Evolutionary conservation across 257 asterid species (phyloP), one percentile per base, ranked within the genome.

Genomic region (Schizonepeta tenuifolia): DNA sequence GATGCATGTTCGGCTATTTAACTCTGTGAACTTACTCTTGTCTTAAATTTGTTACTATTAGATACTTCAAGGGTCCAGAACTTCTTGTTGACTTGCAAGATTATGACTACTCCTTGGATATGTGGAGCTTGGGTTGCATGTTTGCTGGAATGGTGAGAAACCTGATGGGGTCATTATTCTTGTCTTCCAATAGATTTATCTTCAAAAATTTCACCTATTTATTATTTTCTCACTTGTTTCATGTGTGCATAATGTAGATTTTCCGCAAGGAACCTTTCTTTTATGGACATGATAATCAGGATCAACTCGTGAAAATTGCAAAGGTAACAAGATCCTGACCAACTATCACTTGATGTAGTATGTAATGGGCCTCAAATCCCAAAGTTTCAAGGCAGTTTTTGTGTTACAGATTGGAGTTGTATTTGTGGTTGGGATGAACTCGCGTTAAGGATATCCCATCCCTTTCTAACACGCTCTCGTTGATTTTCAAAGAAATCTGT

Each of bases 201-300:
- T 69, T 63, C 54, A 20, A 38, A 3, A 20, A 9, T 14, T 15
- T n/a, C 7, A 13, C 38, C 54, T 63, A 36, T 10, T 41, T 20
- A 3, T 15, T 17, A 46, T 43, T 47, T 59, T 24, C 60, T 49
- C 26, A 15, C 54, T 53, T 31, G 40, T 54, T 51, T 72, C 18
- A 7, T 69, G 55, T 72, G 59, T 33, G 71, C 69, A 81, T 49
- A 17, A 47, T 75, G 73, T 64, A 94, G 98, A 91, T 94, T 71
- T 94, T 94, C 56, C 96, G 96, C 67, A 94, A 91, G 90, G 98
- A 94, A 77, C 98, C 97, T 77, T 94, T 94, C 95, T 94, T 94
- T 81, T 86, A 91, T 69, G 98, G 98, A 18, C 98, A 91, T 63
- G 97, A 94, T 79, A 94, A 94, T 83, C 96, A 91, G 84, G 98